Percentiles rank a stretch among this genome's conserved stretches.
Evolutionary conservation across 2,329 filamentous ascomycete species (phyloP).

Genomic region (Davidsoniella eucalypti): DNA sequence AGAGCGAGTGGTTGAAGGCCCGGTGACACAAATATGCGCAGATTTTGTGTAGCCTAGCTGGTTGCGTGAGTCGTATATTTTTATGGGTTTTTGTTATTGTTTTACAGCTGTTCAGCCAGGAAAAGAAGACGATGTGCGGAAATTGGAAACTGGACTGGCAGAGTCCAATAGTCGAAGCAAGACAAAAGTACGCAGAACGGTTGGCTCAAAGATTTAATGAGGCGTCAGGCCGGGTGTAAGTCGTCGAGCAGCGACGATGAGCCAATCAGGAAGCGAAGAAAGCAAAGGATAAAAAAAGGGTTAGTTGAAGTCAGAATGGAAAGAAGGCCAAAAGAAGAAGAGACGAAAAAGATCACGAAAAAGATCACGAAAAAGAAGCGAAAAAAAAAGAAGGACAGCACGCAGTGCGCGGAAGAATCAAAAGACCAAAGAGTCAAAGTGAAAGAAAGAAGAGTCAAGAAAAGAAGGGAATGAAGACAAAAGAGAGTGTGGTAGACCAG

Average conservation of each 20-base stretch:
- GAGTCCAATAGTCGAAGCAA: neutral
- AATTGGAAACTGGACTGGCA: neutral
- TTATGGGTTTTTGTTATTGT: too few species aligned
- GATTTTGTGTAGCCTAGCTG: too few species aligned
- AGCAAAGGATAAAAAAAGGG: neutral
- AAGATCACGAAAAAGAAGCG: neutral
- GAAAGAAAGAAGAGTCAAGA: neutral
- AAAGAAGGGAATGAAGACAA: neutral
- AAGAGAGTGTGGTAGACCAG: neutral
- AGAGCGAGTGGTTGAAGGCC: neutral
- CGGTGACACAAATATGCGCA: neutral
- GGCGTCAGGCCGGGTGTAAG: neutral
- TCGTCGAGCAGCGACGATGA: neutral
- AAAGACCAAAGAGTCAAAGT: neutral
- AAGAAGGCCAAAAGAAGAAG: neutral
- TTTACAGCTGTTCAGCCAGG: neutral
- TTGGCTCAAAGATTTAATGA: neutral
- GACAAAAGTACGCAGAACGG: neutral
- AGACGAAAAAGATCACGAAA: neutral
- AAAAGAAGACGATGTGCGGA: neutral
- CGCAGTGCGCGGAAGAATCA: conserved; percentile 1
- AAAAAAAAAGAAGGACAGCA: conserved; percentile 9
- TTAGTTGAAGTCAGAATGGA: neutral
- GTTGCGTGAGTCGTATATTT: too few species aligned
- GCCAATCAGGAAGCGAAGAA: neutral